Evolutionary conservation across 2,329 filamentous ascomycete species (phyloP), one percentile per base, ranked within the genome.

Genomic region (Cytospora schulzeri): DNA sequence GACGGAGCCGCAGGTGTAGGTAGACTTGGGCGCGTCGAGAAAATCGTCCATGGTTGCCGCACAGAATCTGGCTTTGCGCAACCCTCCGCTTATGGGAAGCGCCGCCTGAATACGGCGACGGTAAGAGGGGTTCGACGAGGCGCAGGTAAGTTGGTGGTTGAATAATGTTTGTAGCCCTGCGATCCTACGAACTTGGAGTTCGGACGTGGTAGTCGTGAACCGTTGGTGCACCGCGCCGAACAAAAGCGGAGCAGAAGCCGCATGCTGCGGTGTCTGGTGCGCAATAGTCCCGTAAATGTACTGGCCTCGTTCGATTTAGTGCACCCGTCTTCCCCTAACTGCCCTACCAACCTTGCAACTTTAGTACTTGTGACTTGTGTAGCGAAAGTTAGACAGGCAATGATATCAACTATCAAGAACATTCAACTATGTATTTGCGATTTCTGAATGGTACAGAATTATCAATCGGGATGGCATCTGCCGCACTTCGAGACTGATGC

Each of bases 1-100:
- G 53, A 77, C 65, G 7, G 78, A 80, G 58, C 63, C 69, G 71
- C 78, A 80, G 14, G 71, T 64, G 26, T 70, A 66, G 59, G 72
- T 75, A 12, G 62, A 31, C 60, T 70, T 71, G 62, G 70, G 67
- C 31, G 72, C 69, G 60, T 74, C 75, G 38, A 62, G 31, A 14
- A 75, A 68, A 26, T 70, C 71, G 62, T 76, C 72, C 75, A 77
- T 77, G 45, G 38, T 52, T 19, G 56, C 68, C 17, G 62, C 52
- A 28, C n/a, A 59, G 22, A 9, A 5, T 12, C 24, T 48, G 45
- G n/a, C n/a, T 14, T 22, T 11, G 45, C 45, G 45, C 45, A 24
- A 19, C 7, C 19, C n/a, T 24, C 22, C 9, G n/a, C 8, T 48
- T 2, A 48, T 24, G 45, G 8, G n/a, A n/a, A 2, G n/a, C n/a